Base-by-base conservation (phyloP, 2,329 filamentous ascomycete genomes). In the Talaromyces marneffei region DNA sequence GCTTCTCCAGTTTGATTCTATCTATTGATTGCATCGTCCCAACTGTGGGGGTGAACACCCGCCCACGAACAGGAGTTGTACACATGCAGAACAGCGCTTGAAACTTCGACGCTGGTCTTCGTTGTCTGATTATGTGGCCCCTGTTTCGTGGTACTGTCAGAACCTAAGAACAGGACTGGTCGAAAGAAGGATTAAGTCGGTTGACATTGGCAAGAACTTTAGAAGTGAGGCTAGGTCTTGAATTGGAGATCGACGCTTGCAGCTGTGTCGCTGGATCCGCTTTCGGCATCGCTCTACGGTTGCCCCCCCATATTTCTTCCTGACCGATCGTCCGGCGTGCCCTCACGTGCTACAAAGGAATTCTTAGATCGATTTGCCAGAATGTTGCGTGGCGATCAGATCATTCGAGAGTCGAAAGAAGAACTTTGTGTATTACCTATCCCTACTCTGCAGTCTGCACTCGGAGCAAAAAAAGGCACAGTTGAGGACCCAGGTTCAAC, bases 241-340 rank as follows among this genome's bases (percentile, higher is more conserved):
- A 56, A 56, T 55, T 57, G 55, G 27, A 55, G 52, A 59, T 62
- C 60, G 60, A 54, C 60, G 56, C 60, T 59, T 61, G 59, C 53
- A 39, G 59, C 23, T 35, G 42, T 54, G 50, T 46, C 39, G 39
- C 48, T 25, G 53, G 59, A 25, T 56, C 35, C 60, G 60, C 53
- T 58, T 62, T 50, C 60, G 54, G 54, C 53, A 61, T 61, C 35
- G 16, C 27, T 56, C 16, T 33, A 16, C 48, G 27, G 29, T 50
- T 50, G 16, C 46, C 46, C 46, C 46, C 46, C 29, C 42, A 23
- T 40, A n/a, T 40, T 29, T 40, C 33, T 29, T 55, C 35, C 53
- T 56, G 53, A 56, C 35, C 27, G 54, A 44, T 57, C 27, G n/a
- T 55, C 25, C n/a, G 37, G 37, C 31, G 20, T 16, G 53, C 54